Evolutionary conservation across 2,329 filamentous ascomycete species (phyloP).

Genomic region (Sodiomyces alkalinus): DNA sequence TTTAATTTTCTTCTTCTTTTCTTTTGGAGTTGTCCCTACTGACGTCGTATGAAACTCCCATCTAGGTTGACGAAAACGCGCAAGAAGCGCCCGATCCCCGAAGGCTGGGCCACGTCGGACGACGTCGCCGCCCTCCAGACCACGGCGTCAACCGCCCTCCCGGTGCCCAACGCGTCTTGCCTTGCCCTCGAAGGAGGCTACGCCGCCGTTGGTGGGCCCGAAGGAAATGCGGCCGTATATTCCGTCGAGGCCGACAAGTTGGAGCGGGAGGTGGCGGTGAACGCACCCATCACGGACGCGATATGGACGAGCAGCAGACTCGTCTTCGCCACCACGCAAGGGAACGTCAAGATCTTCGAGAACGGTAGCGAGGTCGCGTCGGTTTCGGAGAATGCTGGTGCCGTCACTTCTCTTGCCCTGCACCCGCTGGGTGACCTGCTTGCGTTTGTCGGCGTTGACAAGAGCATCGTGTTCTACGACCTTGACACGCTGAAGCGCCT

Average conservation of each 20-base stretch:
- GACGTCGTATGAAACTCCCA: no score
- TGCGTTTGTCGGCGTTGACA: constrained; percentile 79
- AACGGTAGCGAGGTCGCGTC: constrained; percentile 52
- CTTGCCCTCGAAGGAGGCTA: constrained; percentile 42
- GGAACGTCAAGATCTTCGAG: constrained; percentile 68
- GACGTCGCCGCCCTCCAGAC: constrained; percentile 40
- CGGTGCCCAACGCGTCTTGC: constrained; percentile 32
- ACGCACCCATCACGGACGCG: constrained; percentile 51
- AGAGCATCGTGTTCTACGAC: constrained; percentile 86
- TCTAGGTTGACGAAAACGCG: constrained; percentile 69
- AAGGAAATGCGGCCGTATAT: constrained; percentile 62
- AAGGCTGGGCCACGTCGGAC: constrained; percentile 69
- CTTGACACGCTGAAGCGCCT: constrained; percentile 50
- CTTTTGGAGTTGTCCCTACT: no score
- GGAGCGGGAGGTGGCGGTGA: constrained; percentile 50
- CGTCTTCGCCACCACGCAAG: constrained; percentile 59
- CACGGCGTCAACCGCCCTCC: constrained; percentile 27
- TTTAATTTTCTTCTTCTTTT: no score
- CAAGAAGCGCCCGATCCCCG: constrained; percentile 75
- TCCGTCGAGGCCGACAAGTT: constrained; percentile 53
- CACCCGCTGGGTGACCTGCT: constrained; percentile 75
- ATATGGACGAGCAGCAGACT: constrained; percentile 54
- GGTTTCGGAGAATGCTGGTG: constrained; percentile 69
- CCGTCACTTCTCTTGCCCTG: constrained; percentile 59
- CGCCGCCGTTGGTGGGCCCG: constrained; percentile 59